Percentiles rank a stretch among this genome's conserved stretches.
Conservation (phyloP, 2,329 filamentous ascomycete genomes). For the Pleoardoris graminearum region DNA sequence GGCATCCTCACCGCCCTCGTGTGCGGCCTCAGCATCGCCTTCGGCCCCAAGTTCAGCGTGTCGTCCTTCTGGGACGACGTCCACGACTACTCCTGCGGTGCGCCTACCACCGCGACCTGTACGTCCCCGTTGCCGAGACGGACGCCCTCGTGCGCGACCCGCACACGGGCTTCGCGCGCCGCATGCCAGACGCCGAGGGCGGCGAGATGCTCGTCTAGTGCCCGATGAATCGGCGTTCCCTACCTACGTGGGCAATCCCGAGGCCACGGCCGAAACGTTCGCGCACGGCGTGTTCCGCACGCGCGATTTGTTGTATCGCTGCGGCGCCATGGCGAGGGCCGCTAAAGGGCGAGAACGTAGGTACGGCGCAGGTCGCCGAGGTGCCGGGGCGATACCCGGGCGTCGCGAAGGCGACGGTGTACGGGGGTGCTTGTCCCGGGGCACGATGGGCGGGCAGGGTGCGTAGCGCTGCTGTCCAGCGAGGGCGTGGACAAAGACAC, state of each 20-base stretch:
- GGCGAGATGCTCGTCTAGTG: constrained; percentile 73
- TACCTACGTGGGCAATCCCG: constrained; percentile 69
- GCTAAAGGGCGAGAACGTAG: constrained; percentile 54
- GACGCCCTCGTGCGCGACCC: constrained; percentile 67
- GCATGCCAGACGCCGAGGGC: constrained; percentile 65
- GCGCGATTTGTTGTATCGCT: constrained; percentile 51
- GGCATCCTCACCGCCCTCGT: constrained; percentile 55
- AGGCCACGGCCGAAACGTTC: constrained; percentile 63
- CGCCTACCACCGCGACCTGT: constrained; percentile 55
- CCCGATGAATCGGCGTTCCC: constrained; percentile 52
- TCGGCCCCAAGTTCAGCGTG: constrained; percentile 68
- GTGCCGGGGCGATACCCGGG: constrained; percentile 47
- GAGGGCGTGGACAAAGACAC: constrained; percentile 36
- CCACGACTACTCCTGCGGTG: constrained; percentile 62
- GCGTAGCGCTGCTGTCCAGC: constrained; percentile 61
- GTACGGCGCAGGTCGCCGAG: constrained; percentile 52
- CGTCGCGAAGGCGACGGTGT: constrained; percentile 51
- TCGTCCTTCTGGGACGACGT: constrained; percentile 73
- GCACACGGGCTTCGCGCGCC: constrained; percentile 66
- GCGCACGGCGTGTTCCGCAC: constrained; percentile 49
- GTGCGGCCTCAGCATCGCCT: constrained; percentile 54
- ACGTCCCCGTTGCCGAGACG: constrained; percentile 67
- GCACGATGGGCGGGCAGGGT: constrained; percentile 56
- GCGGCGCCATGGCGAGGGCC: constrained; percentile 46
- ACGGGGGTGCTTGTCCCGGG: constrained; percentile 50